These are phyloP conservation scores for Cyclotella sp. DNA, from an alignment of 108 stramenopile genomes.

Conservation along the genomic window DNA sequence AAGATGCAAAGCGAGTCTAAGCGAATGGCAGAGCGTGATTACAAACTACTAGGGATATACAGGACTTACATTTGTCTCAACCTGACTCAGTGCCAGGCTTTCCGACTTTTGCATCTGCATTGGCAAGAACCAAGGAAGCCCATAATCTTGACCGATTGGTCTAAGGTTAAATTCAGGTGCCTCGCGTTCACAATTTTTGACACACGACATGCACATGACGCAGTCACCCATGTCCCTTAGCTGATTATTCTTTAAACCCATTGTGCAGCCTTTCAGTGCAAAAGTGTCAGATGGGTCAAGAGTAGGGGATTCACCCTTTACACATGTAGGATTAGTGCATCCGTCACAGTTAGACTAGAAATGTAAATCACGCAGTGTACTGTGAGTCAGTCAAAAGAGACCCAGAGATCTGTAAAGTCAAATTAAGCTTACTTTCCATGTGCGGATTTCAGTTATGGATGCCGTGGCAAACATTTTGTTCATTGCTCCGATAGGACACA, in stretches of 20 bases:
- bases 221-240: conserved; percentile 45
- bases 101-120: conserved; percentile 24
- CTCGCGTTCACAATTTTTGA: conserved; percentile 51
- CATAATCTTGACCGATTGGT: conserved; percentile 47
- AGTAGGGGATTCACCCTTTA: conserved; percentile 31
- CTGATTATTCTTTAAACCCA: conserved; percentile 53
- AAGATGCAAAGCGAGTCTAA: too few species aligned
- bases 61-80: conserved; percentile 33
- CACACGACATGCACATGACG: conserved; percentile 52
- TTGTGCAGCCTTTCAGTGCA: conserved; percentile 48
- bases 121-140: conserved; percentile 49
- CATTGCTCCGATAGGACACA: conserved; percentile 52
- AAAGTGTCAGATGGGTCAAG: conserved; percentile 26
- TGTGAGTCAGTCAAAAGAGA: too few species aligned
- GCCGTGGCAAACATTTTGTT: conserved; percentile 44
- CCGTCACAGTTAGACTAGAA: conserved; percentile 36
- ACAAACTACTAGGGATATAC: too few species aligned
- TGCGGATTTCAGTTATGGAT: conserved; percentile 41
- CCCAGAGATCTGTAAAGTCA: too few species aligned
- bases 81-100: conserved; percentile 38
- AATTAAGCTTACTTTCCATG: conserved; percentile 17
- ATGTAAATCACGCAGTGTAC: too few species aligned
- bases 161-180: conserved; percentile 45
- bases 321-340: conserved; percentile 36
- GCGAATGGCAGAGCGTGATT: too few species aligned